Evolutionary conservation across 164 flowering plant genomes (phyloP), one percentile per base, ranked within the genome.

Genomic region (Saururus chinensis): DNA sequence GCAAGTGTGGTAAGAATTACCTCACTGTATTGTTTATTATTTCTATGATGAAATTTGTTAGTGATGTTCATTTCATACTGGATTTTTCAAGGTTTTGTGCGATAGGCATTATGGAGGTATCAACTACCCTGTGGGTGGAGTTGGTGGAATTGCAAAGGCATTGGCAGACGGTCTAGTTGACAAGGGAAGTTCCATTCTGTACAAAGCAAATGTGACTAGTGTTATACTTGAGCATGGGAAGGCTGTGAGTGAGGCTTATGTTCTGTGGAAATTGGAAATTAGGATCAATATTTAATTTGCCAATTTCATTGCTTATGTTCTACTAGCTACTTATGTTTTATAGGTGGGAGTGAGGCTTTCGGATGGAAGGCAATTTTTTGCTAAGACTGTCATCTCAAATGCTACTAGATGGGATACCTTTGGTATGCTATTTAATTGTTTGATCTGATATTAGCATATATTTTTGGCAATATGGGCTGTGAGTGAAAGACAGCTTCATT

Each of bases 361-460:
- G 49, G 88, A 88, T 75, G 98, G 98, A 68, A 89, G 85, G 63
- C 81, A 84, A 68, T 79, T 82, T 67, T 93, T 78, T 62, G 84
- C 89, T 60, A 88, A 81, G 75, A 89, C 92, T 59, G 66, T 93
- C 57, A 76, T 93, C 63, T 93, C 98, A 63, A 93, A 93, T 86
- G 96, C 98, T 49, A 93, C 98, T 67, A 86, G 98, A 86, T 93
- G 98, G 98, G 97, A 93, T 64, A 89, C 98, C 40, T 92, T 92
- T 76, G 98, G 98, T 89, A 68, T 77, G 88, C 78, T 59, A 20
- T 48, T 25, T 19, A 21, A 20, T 19, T 20, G 0, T 20, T 23
- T 9, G 24, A 53, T 53, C 19, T 9, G 25, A 20, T 53, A 53
- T 30, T 30, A 2, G 37, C 37, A 30, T 30, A 30, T 30, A 20